A percentile compares a stretch with the other conserved stretches of the same genome.
These are phyloP conservation scores for Oemleria cerasiformis DNA, from an alignment of 306 rosid species.

Conservation along the genomic window DNA sequence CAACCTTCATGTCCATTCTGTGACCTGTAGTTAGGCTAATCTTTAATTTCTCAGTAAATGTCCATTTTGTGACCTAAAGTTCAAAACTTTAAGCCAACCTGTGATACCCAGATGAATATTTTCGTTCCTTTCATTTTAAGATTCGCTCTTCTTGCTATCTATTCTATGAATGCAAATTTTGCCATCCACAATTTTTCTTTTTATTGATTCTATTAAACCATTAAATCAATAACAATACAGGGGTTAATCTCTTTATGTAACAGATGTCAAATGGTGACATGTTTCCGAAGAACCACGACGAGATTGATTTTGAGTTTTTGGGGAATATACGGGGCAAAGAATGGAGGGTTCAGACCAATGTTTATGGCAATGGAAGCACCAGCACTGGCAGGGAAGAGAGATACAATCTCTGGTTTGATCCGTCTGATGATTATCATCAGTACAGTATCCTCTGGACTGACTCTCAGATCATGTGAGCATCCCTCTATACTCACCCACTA, in stretches of 20 bases:
- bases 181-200: background rate
- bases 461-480: slow-evolving; percentile 78
- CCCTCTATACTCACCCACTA: slow-evolving; percentile 16
- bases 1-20: background rate
- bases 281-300: slow-evolving; percentile 85
- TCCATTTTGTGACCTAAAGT: background rate
- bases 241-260: slow-evolving; percentile 4
- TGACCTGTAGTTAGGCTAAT: background rate
- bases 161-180: background rate
- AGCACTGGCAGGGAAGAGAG: slow-evolving; percentile 86
- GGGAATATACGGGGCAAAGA: slow-evolving; percentile 93
- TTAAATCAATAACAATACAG: background rate
- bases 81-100: background rate
- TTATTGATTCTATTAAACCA: background rate
- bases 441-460: slow-evolving; percentile 88
- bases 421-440: slow-evolving; percentile 79
- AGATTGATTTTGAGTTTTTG: slow-evolving; percentile 92
- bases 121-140: background rate
- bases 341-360: slow-evolving; percentile 94
- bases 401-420: slow-evolving; percentile 89
- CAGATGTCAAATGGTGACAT: slow-evolving; percentile 95
- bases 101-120: background rate
- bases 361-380: slow-evolving; percentile 98
- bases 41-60: background rate
- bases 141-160: background rate